Evolutionary conservation across 176 grass and related monocot genomes (phyloP).

Genomic region (Leersia perrieri): DNA sequence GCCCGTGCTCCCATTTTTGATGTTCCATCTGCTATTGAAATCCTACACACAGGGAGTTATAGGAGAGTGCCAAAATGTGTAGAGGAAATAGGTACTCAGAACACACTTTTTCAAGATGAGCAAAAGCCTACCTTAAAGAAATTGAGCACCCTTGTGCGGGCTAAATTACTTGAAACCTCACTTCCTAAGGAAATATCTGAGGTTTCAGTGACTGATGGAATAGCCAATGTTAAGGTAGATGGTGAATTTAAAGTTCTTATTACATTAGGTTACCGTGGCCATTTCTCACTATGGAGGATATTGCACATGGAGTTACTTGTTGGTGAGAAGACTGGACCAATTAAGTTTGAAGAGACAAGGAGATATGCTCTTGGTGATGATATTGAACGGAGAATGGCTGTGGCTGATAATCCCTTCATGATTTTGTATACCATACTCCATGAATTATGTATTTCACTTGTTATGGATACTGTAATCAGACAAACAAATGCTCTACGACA

Average conservation of each 20-base stretch:
- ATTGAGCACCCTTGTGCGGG: slow-evolving; percentile 73
- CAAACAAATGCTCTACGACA: slow-evolving; percentile 80
- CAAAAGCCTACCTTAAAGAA: slow-evolving; percentile 81
- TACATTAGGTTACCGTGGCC: slow-evolving; percentile 85
- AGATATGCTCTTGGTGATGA: slow-evolving; percentile 84
- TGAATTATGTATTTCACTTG: slow-evolving; percentile 83
- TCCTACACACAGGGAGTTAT: slow-evolving; percentile 73
- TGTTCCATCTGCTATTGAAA: slow-evolving; percentile 88
- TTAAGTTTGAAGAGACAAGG: slow-evolving; percentile 84
- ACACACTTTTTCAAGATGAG: slow-evolving; percentile 73
- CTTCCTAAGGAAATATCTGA: slow-evolving; percentile 80
- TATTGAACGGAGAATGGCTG: slow-evolving; percentile 92
- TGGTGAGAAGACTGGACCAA: slow-evolving; percentile 79
- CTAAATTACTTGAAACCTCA: slow-evolving; percentile 79
- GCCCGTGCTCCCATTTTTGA: slow-evolving; percentile 90
- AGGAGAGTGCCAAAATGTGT: slow-evolving; percentile 79
- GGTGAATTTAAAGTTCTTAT: slow-evolving; percentile 91
- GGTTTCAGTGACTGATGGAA: slow-evolving; percentile 76
- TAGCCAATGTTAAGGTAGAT: slow-evolving; percentile 67
- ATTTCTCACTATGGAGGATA: slow-evolving; percentile 81
- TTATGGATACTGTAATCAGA: slow-evolving; percentile 94
- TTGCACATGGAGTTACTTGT: slow-evolving; percentile 91
- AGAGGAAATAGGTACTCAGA: slow-evolving; percentile 79
- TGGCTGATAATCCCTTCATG: slow-evolving; percentile 68
- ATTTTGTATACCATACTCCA: slow-evolving; percentile 88